These are phyloP conservation scores for Orbilia javanica DNA, from an alignment of 2,329 filamentous ascomycete species.

Conservation along the genomic window DNA sequence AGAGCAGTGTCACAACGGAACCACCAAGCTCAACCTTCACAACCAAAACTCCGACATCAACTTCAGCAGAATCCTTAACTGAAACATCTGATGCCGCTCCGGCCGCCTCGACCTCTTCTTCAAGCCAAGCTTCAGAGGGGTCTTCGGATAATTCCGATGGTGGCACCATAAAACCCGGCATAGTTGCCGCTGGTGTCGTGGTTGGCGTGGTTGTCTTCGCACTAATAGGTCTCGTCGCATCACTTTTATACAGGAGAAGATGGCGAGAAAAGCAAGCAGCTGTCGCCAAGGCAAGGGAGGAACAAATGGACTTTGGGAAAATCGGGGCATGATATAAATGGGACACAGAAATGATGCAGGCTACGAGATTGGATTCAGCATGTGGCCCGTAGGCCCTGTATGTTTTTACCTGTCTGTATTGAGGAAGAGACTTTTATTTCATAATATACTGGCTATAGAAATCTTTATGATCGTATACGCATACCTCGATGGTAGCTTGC, in stretches of 20 bases:
- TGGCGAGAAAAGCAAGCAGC: constrained; percentile 19
- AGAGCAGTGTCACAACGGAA: constrained; percentile 14
- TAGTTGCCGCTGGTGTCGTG: constrained; percentile 45
- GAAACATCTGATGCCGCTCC: neutral
- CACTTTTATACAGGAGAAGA: constrained; percentile 36
- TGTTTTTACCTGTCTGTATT: neutral
- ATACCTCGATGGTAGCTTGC: neutral
- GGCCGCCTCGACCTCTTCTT: constrained; percentile 21
- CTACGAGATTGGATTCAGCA: constrained; percentile 7
- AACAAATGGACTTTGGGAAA: constrained; percentile 46
- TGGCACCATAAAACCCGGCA: constrained; percentile 39
- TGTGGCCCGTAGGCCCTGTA: neutral
- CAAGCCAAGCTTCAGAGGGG: constrained; percentile 20
- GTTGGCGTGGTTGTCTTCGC: constrained; percentile 48
- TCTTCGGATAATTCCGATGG: constrained; percentile 14
- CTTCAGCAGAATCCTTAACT: neutral
- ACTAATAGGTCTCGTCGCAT: constrained; percentile 24
- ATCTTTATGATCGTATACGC: constrained; percentile 12
- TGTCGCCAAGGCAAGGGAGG: constrained; percentile 37
- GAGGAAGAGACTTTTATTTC: neutral
- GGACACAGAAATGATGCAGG: constrained; percentile 6
- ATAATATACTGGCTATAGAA: neutral
- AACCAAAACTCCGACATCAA: constrained; percentile 8
- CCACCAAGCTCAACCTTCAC: constrained; percentile 24
- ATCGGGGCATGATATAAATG: constrained; percentile 6